Base-by-base conservation (phyloP, 495 filamentous ascomycete genomes). In the Talaromyces liani region DNA sequence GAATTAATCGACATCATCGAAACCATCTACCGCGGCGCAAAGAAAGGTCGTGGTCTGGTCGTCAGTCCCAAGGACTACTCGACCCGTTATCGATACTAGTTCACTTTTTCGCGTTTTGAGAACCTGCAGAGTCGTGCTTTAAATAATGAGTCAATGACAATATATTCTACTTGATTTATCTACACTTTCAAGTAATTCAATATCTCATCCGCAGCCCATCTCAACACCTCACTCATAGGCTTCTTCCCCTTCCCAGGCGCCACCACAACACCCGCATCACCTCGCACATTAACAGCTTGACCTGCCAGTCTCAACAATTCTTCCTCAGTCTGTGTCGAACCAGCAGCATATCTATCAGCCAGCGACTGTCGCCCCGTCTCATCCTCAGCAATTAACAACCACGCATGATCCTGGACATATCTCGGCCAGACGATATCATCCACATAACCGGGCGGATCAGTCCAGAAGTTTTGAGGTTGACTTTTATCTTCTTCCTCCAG, bases 1-100 rank as follows among this genome's bases (percentile, higher is more conserved):
- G 94, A 98, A 78, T 75, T 98, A 70, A 98, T 98, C 68, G 95
- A 98, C 76, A 98, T 98, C 70, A 88, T 97, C 70, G 95, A 98
- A 77, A 97, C 93, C 14, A 93, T 98, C 64, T 98, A 98, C 75
- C 89, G 92, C 63, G 94, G 94, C 14, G 94, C 94, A 3, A 97
- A 95, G 84, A 98, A 98, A 78, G 94, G 94, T 1, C 82, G 93
- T 54, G 94, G 94, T 85, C 75, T 97, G 69, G 94, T 97, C 34
- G 93, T 98, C 63, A 96, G 92, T 67, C 94, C 94, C 0, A 98
- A 98, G 82, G 85, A 92, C 73, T 94, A 93, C 71, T 92, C 89
- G 56, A 94, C 91, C 0, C 81, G 91, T 67, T 91, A 94, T 72
- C 84, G 89, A 58, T 94, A 94, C 72, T 93, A 62, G 45, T 10